Evolutionary conservation across 352 stramenopile genomes (phyloP), one percentile per base, ranked within the genome.

Genomic region (Phytophthora sp.): DNA sequence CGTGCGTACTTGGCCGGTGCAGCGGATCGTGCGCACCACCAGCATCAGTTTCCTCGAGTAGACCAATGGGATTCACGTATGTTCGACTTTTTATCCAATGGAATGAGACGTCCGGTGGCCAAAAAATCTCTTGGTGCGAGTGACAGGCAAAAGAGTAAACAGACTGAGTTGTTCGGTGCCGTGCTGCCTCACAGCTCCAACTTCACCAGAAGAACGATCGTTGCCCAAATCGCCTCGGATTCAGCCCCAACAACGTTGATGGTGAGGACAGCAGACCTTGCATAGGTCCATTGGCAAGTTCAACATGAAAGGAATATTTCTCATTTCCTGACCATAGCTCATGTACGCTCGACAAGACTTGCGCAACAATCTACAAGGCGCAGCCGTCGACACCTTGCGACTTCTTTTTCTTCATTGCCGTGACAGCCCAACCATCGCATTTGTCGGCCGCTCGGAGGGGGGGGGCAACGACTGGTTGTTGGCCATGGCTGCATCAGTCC

Each of bases 171-270:
- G 27, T 60, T 24, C 52, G 38, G 53, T 52, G 53, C 53, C n/a
- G n/a, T n/a, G n/a, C 16, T 51, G 31, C 31, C 16, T 29, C 39
- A 16, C 20, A n/a, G 46, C 30, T 27, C 23, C 44, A 21, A 30
- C 36, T 60, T 51, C 39, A 35, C 57, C 57, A 65, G 45, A 65
- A 65, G 57, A 65, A 65, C 20, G 51, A n/a, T n/a, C n/a, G n/a
- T n/a, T n/a, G n/a, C n/a, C n/a, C n/a, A n/a, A n/a, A n/a, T n/a
- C n/a, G n/a, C n/a, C n/a, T n/a, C n/a, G n/a, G n/a, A n/a, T n/a
- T n/a, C n/a, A n/a, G n/a, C n/a, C n/a, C n/a, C n/a, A n/a, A n/a
- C n/a, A n/a, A n/a, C 31, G 36, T 26, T 29, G 24, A 15, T 18
- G 53, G 13, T 16, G 53, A 61, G 21, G 33, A 35, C 33, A 57